Evolutionary conservation across 2,329 filamentous ascomycete species (phyloP).

Genomic region (Aspergillus tanneri): DNA sequence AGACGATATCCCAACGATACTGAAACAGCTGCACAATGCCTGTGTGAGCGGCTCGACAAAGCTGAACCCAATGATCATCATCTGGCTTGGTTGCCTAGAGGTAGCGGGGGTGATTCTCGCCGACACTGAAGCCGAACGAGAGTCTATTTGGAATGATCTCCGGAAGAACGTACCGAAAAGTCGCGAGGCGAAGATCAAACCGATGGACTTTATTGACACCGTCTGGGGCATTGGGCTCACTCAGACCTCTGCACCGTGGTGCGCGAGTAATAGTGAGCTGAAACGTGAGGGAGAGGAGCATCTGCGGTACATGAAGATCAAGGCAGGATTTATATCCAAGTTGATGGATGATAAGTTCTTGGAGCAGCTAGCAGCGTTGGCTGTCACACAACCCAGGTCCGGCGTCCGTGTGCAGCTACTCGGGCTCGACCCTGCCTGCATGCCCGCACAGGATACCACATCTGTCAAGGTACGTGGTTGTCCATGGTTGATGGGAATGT

Average conservation of each 20-base stretch:
- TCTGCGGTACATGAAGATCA: conserved; percentile 4
- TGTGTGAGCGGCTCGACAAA: not conserved
- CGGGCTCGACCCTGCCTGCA: not conserved
- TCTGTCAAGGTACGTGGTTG: not conserved
- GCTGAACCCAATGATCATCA: not conserved
- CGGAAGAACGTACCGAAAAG: not conserved
- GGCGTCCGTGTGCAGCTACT: conserved; percentile 1
- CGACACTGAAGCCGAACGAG: not conserved
- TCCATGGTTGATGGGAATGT: conserved; percentile 3
- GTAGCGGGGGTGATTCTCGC: not conserved
- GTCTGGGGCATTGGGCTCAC: not conserved
- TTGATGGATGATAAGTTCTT: not conserved
- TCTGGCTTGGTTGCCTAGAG: not conserved
- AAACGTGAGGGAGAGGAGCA: not conserved
- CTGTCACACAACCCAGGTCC: not conserved
- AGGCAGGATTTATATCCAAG: not conserved
- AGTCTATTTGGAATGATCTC: not conserved
- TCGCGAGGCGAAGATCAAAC: not conserved
- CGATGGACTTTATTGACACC: not conserved
- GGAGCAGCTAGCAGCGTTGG: not conserved
- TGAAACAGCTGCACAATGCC: not conserved
- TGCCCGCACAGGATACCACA: not conserved
- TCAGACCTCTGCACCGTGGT: not conserved
- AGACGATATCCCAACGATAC: not conserved
- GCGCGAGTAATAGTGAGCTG: not conserved